Conservation (phyloP, 2,329 filamentous ascomycete species). For the Diaporthe caulivora region DNA sequence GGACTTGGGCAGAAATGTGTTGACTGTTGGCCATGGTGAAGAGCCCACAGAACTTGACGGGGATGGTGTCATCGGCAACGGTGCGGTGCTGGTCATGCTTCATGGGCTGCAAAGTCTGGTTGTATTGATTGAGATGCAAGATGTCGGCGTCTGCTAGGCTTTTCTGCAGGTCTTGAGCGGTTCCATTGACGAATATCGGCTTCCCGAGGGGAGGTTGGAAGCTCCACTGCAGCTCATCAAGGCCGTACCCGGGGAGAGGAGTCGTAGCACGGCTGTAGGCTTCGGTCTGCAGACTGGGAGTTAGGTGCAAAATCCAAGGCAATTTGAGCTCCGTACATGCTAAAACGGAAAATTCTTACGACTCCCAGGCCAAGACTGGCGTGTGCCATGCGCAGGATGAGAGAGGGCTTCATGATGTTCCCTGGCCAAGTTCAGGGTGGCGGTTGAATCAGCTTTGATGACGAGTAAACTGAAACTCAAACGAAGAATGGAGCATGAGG, state of each 20-base stretch:
- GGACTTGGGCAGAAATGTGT: not conserved
- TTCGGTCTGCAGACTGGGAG: not conserved
- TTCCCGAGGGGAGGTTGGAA: not conserved
- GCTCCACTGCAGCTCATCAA: not conserved
- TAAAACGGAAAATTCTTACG: not conserved
- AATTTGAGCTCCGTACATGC: not conserved
- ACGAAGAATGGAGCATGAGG: too few species aligned
- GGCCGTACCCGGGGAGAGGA: not conserved
- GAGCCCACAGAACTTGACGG: not conserved
- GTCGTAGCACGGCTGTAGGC: too few species aligned
- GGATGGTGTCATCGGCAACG: not conserved
- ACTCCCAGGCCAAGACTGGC: not conserved
- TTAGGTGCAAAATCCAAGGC: not conserved
- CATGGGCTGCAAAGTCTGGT: not conserved
- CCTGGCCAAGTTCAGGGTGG: not conserved
- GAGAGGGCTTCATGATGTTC: not conserved
- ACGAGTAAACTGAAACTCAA: too few species aligned
- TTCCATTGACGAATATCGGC: not conserved
- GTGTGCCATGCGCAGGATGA: not conserved
- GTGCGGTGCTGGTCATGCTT: not conserved
- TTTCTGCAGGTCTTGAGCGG: not conserved
- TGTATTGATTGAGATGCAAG: not conserved
- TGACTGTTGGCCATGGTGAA: not conserved
- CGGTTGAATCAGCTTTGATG: not conserved
- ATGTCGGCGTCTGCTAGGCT: fast-evolving